Conservation (phyloP, 1,139 yeast genomes). For the Zygosaccharomyces pseudobailii region DNA sequence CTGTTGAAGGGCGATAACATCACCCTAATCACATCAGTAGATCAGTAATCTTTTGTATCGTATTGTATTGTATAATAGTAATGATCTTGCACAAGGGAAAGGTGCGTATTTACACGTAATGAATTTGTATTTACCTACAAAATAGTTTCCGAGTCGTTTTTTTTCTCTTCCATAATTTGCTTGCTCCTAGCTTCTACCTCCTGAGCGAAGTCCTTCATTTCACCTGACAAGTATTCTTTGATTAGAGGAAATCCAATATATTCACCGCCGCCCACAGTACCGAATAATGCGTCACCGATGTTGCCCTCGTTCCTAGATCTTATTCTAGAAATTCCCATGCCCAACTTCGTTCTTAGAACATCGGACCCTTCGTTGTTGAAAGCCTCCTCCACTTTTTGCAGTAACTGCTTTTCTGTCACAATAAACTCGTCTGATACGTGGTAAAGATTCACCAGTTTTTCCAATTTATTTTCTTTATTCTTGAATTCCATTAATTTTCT, state of each 20-base stretch:
- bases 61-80: not conserved
- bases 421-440: conserved; percentile 55
- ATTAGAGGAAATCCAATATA: conserved; percentile 32
- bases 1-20: conserved; percentile 92
- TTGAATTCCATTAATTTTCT: conserved; percentile 43
- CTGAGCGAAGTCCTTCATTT: conserved; percentile 25
- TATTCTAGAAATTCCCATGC: conserved; percentile 18
- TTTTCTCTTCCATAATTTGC: conserved; percentile 11
- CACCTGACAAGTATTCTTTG: conserved; percentile 33
- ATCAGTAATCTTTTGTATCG: conserved; percentile 2
- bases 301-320: conserved; percentile 19
- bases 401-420: conserved; percentile 35
- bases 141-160: conserved; percentile 11
- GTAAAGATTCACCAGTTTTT: conserved; percentile 60
- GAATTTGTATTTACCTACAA: conserved; percentile 2
- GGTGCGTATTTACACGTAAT: conserved; percentile 11
- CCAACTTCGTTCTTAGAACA: conserved; percentile 18
- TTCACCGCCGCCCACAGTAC: conserved; percentile 29
- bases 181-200: conserved; percentile 16
- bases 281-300: conserved; percentile 33
- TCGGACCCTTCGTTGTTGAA: conserved; percentile 27
- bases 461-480: conserved; percentile 46
- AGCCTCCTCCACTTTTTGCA: conserved; percentile 33
- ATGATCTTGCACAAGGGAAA: not conserved
- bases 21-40: conserved; percentile 57